Evolutionary conservation across 2,329 filamentous ascomycete species (phyloP), one percentile per base, ranked within the genome.

Genomic region (Claviceps pusilla): DNA sequence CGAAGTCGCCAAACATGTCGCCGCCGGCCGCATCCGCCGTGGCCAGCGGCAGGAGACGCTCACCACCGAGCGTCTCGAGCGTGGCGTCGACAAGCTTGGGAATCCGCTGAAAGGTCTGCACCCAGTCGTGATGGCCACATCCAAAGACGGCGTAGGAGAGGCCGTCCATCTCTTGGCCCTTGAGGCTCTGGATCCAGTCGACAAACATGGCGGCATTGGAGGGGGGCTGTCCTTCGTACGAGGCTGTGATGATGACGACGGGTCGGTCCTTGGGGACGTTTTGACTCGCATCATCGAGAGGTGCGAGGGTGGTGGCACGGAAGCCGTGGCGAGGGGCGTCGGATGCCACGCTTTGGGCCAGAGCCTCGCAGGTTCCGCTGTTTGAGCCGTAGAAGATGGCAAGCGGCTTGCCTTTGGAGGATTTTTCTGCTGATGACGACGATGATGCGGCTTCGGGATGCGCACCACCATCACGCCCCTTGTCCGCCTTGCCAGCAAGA

Each of bases 301-400:
- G 73, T 28, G 76, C 73, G 1, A 84, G 68, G 3, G 70, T 71
- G 2, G 68, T 64, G 5, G 79, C 77, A 4, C 64, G 67, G 65
- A 82, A 88, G 0, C 85, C 85, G 59, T 80, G 79, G 3, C 66
- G 65, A 2, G 71, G 61, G 0, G 83, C 83, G 61, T 81, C 76
- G 9, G 74, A 71, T 0, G 81, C 82, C 11, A 89, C 65, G 33
- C 77, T 73, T 57, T 83, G 76, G 1, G 85, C 81, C 48, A 89
- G 73, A 1, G 80, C 74, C 65, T 89, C 83, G 64, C 86, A 89
- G 1, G 86, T 89, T 0, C 86, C 86, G 2, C 80, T 82, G 63
- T 88, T 87, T 19, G 82, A 86, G 2, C 86, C 86, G 62, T 86
- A 89, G 47, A 83, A 77, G 24, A 90, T 76, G n/a, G 77, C 77